Percentiles rank a stretch among this genome's conserved stretches.
Conservation (phyloP, 495 filamentous ascomycete genomes). For the Durotheca rogersii region DNA sequence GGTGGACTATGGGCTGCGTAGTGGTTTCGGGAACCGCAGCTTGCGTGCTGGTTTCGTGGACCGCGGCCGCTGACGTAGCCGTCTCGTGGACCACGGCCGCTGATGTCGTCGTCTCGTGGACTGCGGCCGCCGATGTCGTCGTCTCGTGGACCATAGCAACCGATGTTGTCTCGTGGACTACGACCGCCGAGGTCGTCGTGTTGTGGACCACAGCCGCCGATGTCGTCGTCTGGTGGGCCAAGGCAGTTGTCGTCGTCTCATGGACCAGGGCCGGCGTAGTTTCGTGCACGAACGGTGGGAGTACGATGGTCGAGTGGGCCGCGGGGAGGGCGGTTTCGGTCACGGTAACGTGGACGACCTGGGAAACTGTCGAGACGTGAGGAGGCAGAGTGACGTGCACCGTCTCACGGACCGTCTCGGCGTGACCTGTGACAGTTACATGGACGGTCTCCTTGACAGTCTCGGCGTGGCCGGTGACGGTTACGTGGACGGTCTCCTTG, state of each 20-base stretch:
- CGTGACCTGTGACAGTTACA: constrained; percentile 7
- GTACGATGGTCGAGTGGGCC: constrained; percentile 13
- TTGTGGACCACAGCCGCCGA: background rate
- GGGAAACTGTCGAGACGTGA: constrained; percentile 12
- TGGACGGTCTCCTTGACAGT: constrained; percentile 14
- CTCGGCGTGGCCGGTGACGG: too few relatives aligned
- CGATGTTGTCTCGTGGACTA: background rate
- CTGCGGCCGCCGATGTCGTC: too few relatives aligned
- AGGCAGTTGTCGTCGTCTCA: background rate
- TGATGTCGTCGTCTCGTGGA: too few relatives aligned
- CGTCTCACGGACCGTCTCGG: constrained; percentile 8
- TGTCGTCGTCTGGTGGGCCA: background rate
- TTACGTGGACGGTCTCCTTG: constrained; percentile 15
- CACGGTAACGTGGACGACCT: constrained; percentile 13
- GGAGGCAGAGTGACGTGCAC: constrained; percentile 19
- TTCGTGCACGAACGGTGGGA: constrained; percentile 9
- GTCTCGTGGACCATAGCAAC: too few relatives aligned
- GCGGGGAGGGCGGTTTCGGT: constrained; percentile 3
- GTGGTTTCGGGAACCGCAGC: too few relatives aligned
- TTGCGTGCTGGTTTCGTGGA: too few relatives aligned
- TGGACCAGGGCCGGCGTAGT: background rate
- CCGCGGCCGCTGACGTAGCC: too few relatives aligned
- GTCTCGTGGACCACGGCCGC: too few relatives aligned
- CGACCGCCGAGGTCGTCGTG: background rate
- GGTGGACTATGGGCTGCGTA: constrained; percentile 3